Evolutionary conservation across 345 rosid species (phyloP).

Genomic region (Arabis alpina): DNA sequence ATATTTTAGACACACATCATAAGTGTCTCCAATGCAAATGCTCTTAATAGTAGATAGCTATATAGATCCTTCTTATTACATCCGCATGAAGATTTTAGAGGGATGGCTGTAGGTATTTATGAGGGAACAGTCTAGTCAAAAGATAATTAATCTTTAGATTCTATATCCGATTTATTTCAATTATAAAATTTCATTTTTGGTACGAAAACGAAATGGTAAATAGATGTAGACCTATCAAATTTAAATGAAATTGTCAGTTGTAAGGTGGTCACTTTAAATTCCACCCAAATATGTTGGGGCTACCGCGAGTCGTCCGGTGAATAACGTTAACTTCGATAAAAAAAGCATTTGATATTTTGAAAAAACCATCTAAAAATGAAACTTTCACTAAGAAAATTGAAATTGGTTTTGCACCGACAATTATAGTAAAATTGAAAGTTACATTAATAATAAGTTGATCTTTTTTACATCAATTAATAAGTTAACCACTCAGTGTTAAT

Average conservation of each 20-base stretch:
- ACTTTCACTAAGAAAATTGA: too few relatives aligned
- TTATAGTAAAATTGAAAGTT: too few relatives aligned
- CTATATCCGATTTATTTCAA: background rate
- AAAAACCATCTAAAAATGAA: too few relatives aligned
- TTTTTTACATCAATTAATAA: too few relatives aligned
- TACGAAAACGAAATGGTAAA: constrained; percentile 16
- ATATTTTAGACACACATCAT: too few relatives aligned
- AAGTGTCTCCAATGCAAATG: too few relatives aligned
- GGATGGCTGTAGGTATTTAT: background rate
- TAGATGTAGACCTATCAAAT: constrained; percentile 21
- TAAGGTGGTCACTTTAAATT: constrained; percentile 37
- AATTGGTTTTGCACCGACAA: too few relatives aligned
- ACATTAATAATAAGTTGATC: too few relatives aligned
- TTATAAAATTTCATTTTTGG: background rate
- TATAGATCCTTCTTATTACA: background rate
- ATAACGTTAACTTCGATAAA: constrained; percentile 21
- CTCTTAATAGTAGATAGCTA: background rate
- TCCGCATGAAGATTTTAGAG: constrained; percentile 18
- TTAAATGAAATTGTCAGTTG: constrained; percentile 37
- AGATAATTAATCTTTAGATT: constrained; percentile 20
- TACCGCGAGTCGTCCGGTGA: constrained; percentile 19
- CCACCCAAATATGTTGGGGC: constrained; percentile 42
- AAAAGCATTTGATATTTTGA: background rate
- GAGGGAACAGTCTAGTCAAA: constrained; percentile 3
- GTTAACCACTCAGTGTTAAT: too few relatives aligned